Evolutionary conservation across 1,284 basidiomycete species (phyloP).

Genomic region (Sphaerobolus stellatus): DNA sequence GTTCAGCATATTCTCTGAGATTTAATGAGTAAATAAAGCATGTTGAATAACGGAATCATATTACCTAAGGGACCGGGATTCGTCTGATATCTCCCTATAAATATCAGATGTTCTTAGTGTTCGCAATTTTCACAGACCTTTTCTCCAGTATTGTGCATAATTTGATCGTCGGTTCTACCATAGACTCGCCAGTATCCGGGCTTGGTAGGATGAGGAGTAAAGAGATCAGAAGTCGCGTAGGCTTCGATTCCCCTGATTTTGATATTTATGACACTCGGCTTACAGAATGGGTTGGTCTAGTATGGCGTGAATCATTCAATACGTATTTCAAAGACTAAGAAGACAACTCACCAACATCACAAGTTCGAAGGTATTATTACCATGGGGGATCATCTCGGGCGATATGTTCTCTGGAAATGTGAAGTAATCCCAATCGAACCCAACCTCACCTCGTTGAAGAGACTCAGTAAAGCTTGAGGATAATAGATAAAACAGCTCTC

Average conservation of each 20-base stretch:
- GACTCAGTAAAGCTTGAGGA: too few relatives aligned
- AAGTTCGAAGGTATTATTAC: too few relatives aligned
- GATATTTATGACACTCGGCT: too few relatives aligned
- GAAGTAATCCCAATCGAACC: too few relatives aligned
- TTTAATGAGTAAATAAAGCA: background rate
- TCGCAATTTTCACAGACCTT: slow-evolving; percentile 19
- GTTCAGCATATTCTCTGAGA: background rate
- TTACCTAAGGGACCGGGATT: slow-evolving; percentile 16
- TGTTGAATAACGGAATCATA: background rate
- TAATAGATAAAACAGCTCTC: too few relatives aligned
- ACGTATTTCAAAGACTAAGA: too few relatives aligned
- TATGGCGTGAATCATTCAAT: too few relatives aligned
- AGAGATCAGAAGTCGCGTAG: slow-evolving; percentile 39
- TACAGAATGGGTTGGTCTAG: too few relatives aligned
- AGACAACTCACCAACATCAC: too few relatives aligned
- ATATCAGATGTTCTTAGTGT: background rate
- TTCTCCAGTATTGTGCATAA: slow-evolving; percentile 39
- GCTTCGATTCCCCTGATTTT: slow-evolving; percentile 25
- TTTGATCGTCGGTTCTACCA: slow-evolving; percentile 37
- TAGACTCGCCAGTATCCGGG: slow-evolving; percentile 24
- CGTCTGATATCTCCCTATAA: slow-evolving; percentile 4
- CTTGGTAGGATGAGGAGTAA: slow-evolving; percentile 30
- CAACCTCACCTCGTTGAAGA: too few relatives aligned
- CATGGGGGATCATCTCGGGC: too few relatives aligned
- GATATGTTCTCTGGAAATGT: too few relatives aligned